Percentiles rank a stretch among this genome's conserved stretches.
phyloP scores from a whole-genome alignment of 108 stramenopile species.

The Stephanodiscus minutulus region DNA sequence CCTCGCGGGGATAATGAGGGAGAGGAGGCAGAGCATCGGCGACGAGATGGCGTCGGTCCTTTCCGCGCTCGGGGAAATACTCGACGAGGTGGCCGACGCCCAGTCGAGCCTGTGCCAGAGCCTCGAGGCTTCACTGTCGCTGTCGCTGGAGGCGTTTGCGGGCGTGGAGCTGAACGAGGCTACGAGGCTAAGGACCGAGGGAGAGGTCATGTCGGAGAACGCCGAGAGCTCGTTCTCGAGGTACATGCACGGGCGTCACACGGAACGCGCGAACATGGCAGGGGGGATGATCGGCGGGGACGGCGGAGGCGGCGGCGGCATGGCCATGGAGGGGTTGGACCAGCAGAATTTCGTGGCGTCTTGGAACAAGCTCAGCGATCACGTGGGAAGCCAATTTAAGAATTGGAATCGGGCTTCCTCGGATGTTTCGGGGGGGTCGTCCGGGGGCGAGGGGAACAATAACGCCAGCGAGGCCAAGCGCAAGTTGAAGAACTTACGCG shows the following conservation, averaged over 20 bases:
- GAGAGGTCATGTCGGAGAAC: slow-evolving; percentile 68
- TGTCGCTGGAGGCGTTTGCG: slow-evolving; percentile 70
- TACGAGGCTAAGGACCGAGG: slow-evolving; percentile 56
- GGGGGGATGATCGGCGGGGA: slow-evolving; percentile 31
- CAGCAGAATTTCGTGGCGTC: slow-evolving; percentile 45
- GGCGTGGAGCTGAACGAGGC: slow-evolving; percentile 67
- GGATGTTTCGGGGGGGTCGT: slow-evolving; percentile 4
- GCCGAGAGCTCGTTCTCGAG: slow-evolving; percentile 72
- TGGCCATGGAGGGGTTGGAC: slow-evolving; percentile 32
- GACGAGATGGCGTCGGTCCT: slow-evolving; percentile 72
- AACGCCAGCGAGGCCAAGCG: slow-evolving; percentile 35
- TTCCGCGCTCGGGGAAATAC: slow-evolving; percentile 61
- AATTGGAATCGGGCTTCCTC: slow-evolving; percentile 40
- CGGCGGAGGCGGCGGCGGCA: slow-evolving; percentile 5
- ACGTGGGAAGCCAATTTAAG: slow-evolving; percentile 69
- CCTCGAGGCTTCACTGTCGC: slow-evolving; percentile 73
- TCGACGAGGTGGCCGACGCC: slow-evolving; percentile 83
- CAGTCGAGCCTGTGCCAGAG: slow-evolving; percentile 78
- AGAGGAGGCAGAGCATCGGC: slow-evolving; percentile 61
- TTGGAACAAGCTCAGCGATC: slow-evolving; percentile 82
- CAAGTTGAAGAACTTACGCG: slow-evolving; percentile 28
- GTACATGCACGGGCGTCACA: slow-evolving; percentile 78
- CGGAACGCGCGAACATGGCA: slow-evolving; percentile 51
- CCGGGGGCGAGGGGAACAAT: slow-evolving; percentile 14
- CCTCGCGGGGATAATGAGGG: slow-evolving; percentile 24